phyloP scores from a whole-genome alignment of 2,329 filamentous ascomycete species.

The Sporothrix pseudoabietina region DNA sequence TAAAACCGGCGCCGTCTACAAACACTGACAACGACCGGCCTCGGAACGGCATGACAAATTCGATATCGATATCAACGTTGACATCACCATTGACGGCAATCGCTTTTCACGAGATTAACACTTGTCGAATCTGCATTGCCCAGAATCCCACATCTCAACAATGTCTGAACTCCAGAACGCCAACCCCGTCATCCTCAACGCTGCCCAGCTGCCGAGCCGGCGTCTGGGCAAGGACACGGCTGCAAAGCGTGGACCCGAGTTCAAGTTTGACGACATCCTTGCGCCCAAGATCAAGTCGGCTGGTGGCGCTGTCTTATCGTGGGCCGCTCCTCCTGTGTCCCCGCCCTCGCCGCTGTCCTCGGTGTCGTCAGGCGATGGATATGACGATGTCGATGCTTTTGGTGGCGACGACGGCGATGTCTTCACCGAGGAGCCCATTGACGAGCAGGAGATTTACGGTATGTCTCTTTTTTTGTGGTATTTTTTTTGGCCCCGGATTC shows the following conservation, averaged over 20 bases:
- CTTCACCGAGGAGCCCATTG: conserved; percentile 76
- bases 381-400: conserved; percentile 34
- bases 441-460: conserved; percentile 97
- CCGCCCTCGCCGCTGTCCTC: conserved; percentile 41
- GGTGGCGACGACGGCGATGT: conserved; percentile 50
- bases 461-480: conserved; percentile 38
- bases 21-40: conserved; percentile 11
- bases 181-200: conserved; percentile 89
- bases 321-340: conserved; percentile 28
- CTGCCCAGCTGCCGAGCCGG: conserved; percentile 84
- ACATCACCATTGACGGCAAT: conserved; percentile 18
- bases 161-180: conserved; percentile 67
- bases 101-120: neutral
- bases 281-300: conserved; percentile 48
- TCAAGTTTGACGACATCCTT: conserved; percentile 52
- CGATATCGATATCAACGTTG: neutral
- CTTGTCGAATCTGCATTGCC: neutral
- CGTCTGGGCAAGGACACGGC: conserved; percentile 56
- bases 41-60: conserved; percentile 17
- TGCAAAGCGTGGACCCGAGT: conserved; percentile 51
- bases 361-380: conserved; percentile 41
- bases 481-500: neutral
- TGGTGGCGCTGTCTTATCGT: conserved; percentile 36
- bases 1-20: conserved; percentile 13
- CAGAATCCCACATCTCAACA: conserved; percentile 2